Evolutionary conservation across 1,139 yeast genomes (phyloP).

Genomic region (Blastobotrys proliferans): DNA sequence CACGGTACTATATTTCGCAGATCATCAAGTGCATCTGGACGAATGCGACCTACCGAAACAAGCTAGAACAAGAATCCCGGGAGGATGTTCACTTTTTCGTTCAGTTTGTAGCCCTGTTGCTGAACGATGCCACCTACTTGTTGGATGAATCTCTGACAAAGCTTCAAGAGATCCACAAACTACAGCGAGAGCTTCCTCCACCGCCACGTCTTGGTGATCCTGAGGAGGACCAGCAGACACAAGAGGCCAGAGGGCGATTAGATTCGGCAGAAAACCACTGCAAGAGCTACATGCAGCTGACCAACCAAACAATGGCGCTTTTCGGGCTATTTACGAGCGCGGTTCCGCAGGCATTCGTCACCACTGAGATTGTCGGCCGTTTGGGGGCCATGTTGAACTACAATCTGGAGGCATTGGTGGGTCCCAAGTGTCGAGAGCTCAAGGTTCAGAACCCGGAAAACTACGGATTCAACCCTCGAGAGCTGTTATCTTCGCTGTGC

Average conservation of each 20-base stretch:
- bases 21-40: constrained; percentile 84
- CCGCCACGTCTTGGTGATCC: constrained; percentile 14
- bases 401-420: constrained; percentile 84
- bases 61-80: constrained; percentile 65
- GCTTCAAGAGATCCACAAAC: constrained; percentile 68
- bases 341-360: constrained; percentile 80
- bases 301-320: constrained; percentile 76
- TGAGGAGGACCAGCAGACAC: constrained; percentile 21
- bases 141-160: constrained; percentile 87
- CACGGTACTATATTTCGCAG: constrained; percentile 79
- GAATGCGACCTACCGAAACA: constrained; percentile 59
- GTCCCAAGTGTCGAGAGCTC: constrained; percentile 87
- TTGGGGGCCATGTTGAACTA: constrained; percentile 94
- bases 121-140: constrained; percentile 88
- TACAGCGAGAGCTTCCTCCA: constrained; percentile 52
- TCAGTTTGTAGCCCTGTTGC: constrained; percentile 87
- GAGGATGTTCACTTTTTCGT: constrained; percentile 70
- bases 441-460: constrained; percentile 82
- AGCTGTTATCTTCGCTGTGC: constrained; percentile 62
- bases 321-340: constrained; percentile 80
- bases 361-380: constrained; percentile 88
- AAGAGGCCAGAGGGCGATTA: constrained; percentile 57
- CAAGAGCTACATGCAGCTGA: constrained; percentile 73
- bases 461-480: constrained; percentile 78
- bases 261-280: constrained; percentile 71